Evolutionary conservation across 805 yeast genomes (phyloP).

Genomic region (Candida boidinii): DNA sequence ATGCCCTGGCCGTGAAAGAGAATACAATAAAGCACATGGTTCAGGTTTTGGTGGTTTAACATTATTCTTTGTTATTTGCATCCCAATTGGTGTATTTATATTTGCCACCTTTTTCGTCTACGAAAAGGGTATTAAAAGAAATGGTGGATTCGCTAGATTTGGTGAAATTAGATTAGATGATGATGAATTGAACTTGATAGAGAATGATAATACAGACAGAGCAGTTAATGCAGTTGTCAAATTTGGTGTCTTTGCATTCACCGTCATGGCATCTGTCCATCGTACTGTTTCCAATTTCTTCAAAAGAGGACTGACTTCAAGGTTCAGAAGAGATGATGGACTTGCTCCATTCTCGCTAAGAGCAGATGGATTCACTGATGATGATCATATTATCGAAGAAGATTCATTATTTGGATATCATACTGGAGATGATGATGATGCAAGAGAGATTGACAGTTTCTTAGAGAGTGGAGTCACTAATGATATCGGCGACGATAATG

Average conservation of each 20-base stretch:
- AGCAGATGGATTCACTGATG: constrained; percentile 20
- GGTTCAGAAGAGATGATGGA: constrained; percentile 7
- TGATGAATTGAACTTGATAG: constrained; percentile 42
- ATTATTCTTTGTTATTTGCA: constrained; percentile 40
- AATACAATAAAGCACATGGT: constrained; percentile 41
- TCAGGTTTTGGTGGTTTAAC: constrained; percentile 48
- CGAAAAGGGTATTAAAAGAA: constrained; percentile 71
- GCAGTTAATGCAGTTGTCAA: constrained; percentile 50
- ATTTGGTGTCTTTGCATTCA: constrained; percentile 38
- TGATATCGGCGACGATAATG: constrained; percentile 27
- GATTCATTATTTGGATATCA: constrained; percentile 25
- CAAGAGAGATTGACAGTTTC: constrained; percentile 36
- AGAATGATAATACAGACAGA: constrained; percentile 51
- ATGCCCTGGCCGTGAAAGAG: constrained; percentile 80
- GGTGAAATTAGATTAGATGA: constrained; percentile 85
- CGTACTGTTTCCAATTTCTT: constrained; percentile 10
- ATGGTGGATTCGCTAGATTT: constrained; percentile 67
- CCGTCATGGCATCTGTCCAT: constrained; percentile 8
- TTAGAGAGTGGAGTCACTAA: constrained; percentile 20
- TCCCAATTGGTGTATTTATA: constrained; percentile 48
- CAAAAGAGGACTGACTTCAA: constrained; percentile 15
- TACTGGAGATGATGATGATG: constrained; percentile 36
- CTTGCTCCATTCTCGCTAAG: too few relatives aligned
- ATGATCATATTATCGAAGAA: constrained; percentile 23
- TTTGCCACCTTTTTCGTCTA: constrained; percentile 62